These are phyloP conservation scores for Exophiala bonariae DNA, from an alignment of 2,329 filamentous ascomycete species.

Conservation along the genomic window DNA sequence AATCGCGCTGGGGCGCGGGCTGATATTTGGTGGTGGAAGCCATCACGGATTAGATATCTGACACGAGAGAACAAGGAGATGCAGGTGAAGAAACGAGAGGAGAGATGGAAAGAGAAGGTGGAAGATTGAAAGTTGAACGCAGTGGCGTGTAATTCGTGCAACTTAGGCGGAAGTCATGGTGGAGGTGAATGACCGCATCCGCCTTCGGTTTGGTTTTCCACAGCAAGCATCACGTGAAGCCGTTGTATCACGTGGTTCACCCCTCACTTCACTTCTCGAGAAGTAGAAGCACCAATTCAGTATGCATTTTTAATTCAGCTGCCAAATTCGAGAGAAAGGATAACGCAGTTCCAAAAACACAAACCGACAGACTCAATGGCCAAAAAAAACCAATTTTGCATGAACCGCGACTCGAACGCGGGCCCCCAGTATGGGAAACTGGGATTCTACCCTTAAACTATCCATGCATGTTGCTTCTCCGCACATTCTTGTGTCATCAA, in stretches of 20 bases:
- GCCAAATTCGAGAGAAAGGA: no score
- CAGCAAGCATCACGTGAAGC: background rate
- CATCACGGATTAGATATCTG: constrained; percentile 23
- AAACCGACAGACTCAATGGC: no score
- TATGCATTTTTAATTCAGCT: no score
- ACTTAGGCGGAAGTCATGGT: background rate
- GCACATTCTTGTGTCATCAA: no score
- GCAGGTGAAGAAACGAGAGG: background rate
- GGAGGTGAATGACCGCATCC: no score
- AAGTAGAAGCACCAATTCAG: no score
- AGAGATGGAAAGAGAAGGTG: background rate
- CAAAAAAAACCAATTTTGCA: constrained; percentile 14
- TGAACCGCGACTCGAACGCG: constrained; percentile 29
- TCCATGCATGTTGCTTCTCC: constrained; percentile 21
- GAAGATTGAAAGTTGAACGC: background rate
- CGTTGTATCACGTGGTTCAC: no score
- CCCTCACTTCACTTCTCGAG: no score
- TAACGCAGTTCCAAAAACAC: no score
- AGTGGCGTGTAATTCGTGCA: background rate
- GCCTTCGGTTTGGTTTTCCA: no score
- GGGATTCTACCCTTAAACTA: constrained; percentile 33
- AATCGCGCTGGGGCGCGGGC: constrained; percentile 81
- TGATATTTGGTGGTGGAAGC: constrained; percentile 68
- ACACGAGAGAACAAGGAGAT: background rate
- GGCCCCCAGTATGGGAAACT: constrained; percentile 31